Base-by-base conservation (phyloP, 176 grass and related monocot genomes). In the Phragmites australis region DNA sequence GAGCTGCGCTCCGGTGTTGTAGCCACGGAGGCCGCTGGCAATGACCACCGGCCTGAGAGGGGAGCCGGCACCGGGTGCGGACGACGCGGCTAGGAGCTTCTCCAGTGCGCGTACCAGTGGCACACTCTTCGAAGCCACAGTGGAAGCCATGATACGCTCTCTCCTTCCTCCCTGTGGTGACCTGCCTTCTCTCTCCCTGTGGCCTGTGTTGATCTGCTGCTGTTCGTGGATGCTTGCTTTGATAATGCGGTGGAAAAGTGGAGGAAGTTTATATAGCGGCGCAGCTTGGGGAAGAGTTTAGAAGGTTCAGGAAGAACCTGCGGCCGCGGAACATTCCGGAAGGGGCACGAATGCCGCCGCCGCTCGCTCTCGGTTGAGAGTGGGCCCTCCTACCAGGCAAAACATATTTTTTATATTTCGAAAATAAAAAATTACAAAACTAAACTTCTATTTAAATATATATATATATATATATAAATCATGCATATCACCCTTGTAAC, bases 21-120 rank as follows among this genome's bases (percentile, higher is more conserved):
- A 92, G 9, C 57, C 68, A 62, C 85, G 89, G 22, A 47, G 7
- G 7, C 66, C 40, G 13, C 72, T 43, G 8, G 46, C 25, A 23
- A 79, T 39, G 9, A 85, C 72, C 23, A 82, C 45, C 3, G 82
- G 64, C 51, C 81, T 77, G 37, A 82, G 10, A 26, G 68, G n/a
- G 2, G 64, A 74, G 39, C 55, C 14, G 16, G 45, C 22, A 8
- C 32, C 31, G 1, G 49, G 41, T 5, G 67, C 30, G 3, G 71
- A 55, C 2, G 77, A 31, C 46, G 27, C 82, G 46, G 72, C 64
- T 8, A 83, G 30, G 51, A 92, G 52, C 78, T 81, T 88, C 57
- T 94, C 91, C 50, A 94, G 45, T n/a, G 83, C 70, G 43, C 86
- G 90, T 6, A 78, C 69, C 43, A 94, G 75, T 31, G 72, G 59